Evolutionary conservation across 306 rosid genomes (phyloP).

Genomic region (Malus asiatica): DNA sequence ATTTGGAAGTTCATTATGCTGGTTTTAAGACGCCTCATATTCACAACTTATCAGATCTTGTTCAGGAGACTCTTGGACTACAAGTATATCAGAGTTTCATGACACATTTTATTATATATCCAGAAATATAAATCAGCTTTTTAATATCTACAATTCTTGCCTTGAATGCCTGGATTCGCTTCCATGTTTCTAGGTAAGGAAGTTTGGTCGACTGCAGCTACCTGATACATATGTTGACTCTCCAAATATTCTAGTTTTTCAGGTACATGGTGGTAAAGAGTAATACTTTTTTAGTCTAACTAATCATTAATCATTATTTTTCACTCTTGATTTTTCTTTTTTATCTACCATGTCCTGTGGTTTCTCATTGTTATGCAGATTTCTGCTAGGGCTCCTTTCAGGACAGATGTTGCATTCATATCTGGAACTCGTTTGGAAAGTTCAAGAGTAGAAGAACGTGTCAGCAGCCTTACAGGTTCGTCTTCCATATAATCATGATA

Average conservation of each 20-base stretch:
- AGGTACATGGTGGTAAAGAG: constrained; percentile 39
- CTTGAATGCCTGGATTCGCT: constrained; percentile 3
- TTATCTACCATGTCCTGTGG: background rate
- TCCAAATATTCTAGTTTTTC: constrained; percentile 76
- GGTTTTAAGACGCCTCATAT: constrained; percentile 76
- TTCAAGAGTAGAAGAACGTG: constrained; percentile 56
- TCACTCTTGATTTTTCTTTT: constrained; percentile 3
- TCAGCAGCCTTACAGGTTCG: constrained; percentile 73
- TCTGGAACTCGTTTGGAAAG: constrained; percentile 55
- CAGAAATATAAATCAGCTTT: background rate
- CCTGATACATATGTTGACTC: constrained; percentile 61
- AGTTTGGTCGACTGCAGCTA: constrained; percentile 56
- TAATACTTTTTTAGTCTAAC: background rate
- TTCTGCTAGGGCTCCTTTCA: constrained; percentile 70
- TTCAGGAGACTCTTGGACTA: constrained; percentile 60
- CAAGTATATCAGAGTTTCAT: constrained; percentile 44
- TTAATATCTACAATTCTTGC: background rate
- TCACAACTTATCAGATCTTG: constrained; percentile 92
- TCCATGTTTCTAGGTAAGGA: constrained; percentile 40
- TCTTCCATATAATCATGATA: background rate
- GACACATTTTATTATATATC: background rate
- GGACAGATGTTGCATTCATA: constrained; percentile 60
- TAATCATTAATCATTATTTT: background rate
- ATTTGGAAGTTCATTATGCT: constrained; percentile 67
- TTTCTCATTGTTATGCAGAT: constrained; percentile 41